Evolutionary conservation across 2,329 filamentous ascomycete genomes (phyloP), one percentile per base, ranked within the genome.

Genomic region (Ustulina deusta): DNA sequence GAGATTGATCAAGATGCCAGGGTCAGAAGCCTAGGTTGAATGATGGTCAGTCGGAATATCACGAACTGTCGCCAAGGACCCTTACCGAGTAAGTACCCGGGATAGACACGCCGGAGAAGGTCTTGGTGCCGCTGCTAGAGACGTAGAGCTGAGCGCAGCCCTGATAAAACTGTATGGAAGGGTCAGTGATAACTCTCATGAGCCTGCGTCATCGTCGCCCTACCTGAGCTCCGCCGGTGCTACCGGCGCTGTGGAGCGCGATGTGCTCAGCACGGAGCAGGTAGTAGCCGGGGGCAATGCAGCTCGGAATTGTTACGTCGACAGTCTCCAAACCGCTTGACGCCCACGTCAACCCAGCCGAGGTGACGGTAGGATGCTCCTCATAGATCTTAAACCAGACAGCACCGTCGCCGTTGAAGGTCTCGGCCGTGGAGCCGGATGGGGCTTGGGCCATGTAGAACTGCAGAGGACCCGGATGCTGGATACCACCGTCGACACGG

Each of bases 201-300:
- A 44, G 7, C 32, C 56, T 13, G 32, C n/a, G 22, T 40, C 34
- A 13, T 56, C 15, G 22, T 42, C 34, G 17, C 40, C 65, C n/a
- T 71, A 75, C 73, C 69, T 76, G 76, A 27, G 78, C 78, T 57
- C 76, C 76, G 38, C 73, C 71, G 7, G 70, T 71, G 22, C 3
- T 64, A 1, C 71, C 68, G 2, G 78, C 76, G 32, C 71, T 73
- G 56, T 80, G 78, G 7, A 80, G 71, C 7, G 68, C 78, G 38
- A 79, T 74, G 54, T 80, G 78, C 69, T 80, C 78, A 22, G 74
- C 75, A 27, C 78, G 77, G 4, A 80, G 71, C n/a, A 79, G 73
- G 56, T 80, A 80, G 62, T 79, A 73, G 22, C 78, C 78, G 0
- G 74, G 69, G 3, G 78, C 77, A 22, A 79, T 51, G 56, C 76